Evolutionary conservation across 2,329 filamentous ascomycete genomes (phyloP).

Genomic region (Penicillium sp.): DNA sequence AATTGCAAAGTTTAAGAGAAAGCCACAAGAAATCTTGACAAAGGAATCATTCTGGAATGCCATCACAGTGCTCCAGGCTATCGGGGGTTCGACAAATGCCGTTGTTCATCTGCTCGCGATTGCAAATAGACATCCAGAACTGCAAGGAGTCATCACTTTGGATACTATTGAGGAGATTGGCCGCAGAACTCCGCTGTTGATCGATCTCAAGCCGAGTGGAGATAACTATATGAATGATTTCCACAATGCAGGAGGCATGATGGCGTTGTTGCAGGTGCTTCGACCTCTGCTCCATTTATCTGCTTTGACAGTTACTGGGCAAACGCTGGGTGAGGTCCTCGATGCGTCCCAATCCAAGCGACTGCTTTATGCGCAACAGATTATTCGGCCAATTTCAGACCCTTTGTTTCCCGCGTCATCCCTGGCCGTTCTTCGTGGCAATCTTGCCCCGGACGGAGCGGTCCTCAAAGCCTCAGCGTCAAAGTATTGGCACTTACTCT

Average conservation of each 20-base stretch:
- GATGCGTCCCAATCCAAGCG: conserved; percentile 43
- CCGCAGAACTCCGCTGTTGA: conserved; percentile 45
- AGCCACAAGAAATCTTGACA: conserved; percentile 46
- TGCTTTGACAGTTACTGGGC: conserved; percentile 47
- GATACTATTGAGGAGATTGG: conserved; percentile 50
- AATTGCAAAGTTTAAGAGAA: conserved; percentile 38
- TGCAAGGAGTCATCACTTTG: conserved; percentile 47
- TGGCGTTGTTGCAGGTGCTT: conserved; percentile 47
- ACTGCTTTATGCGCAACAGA: conserved; percentile 41
- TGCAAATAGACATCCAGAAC: conserved; percentile 50
- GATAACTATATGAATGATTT: conserved; percentile 57
- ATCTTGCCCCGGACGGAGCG: conserved; percentile 49
- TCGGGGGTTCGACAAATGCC: conserved; percentile 57
- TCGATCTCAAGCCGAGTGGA: conserved; percentile 54
- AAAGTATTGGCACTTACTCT: conserved; percentile 46
- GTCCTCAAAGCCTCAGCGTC: conserved; percentile 53
- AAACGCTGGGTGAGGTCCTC: conserved; percentile 48
- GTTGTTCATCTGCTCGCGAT: conserved; percentile 56
- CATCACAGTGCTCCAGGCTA: conserved; percentile 53
- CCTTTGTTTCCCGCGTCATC: conserved; percentile 48
- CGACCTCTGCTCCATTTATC: conserved; percentile 47
- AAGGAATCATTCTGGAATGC: conserved; percentile 53
- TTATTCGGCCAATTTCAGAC: conserved; percentile 46
- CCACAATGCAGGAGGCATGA: conserved; percentile 53
- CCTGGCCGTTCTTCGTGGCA: conserved; percentile 47